Percentiles rank a stretch among this genome's conserved stretches.
Conservation (phyloP, 2,329 filamentous ascomycete species). For the Alternaria rosae region DNA sequence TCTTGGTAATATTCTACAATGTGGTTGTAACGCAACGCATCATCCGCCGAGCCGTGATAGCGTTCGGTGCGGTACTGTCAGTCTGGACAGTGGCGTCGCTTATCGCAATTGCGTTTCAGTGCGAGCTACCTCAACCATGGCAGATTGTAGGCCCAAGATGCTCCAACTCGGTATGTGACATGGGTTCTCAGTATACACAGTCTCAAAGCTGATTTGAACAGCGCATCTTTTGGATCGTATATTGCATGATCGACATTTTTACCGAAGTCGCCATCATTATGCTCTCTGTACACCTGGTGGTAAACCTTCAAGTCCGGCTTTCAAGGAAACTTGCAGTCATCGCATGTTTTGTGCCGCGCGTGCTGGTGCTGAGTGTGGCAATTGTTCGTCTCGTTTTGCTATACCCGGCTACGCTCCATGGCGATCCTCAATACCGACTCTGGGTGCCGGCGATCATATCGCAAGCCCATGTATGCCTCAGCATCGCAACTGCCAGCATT, state of each 20-base stretch:
- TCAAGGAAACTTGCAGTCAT: constrained; percentile 38
- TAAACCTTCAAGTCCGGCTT: constrained; percentile 33
- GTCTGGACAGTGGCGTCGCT: constrained; percentile 40
- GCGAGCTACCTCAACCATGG: constrained; percentile 42
- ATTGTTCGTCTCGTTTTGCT: constrained; percentile 41
- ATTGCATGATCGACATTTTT: constrained; percentile 43
- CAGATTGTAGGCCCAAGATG: constrained; percentile 35
- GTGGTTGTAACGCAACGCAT: constrained; percentile 23
- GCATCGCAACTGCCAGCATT: constrained; percentile 44
- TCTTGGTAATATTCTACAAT: constrained; percentile 39
- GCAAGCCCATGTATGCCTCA: constrained; percentile 38
- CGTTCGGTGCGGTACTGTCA: constrained; percentile 32
- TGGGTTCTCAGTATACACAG: too few relatives aligned
- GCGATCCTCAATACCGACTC: constrained; percentile 33
- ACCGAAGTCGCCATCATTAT: constrained; percentile 42
- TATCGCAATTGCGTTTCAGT: constrained; percentile 39
- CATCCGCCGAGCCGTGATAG: constrained; percentile 29
- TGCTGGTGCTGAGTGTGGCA: constrained; percentile 36
- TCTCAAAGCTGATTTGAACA: constrained; percentile 25
- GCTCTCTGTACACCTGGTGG: constrained; percentile 41
- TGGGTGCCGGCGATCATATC: constrained; percentile 41
- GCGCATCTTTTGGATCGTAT: constrained; percentile 46
- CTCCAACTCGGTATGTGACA: constrained; percentile 36
- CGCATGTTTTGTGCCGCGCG: constrained; percentile 43
- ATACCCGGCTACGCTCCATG: constrained; percentile 38